Evolutionary conservation across 1,284 basidiomycete genomes (phyloP), one percentile per base, ranked within the genome.

Genomic region (Boletus semigastroideus): DNA sequence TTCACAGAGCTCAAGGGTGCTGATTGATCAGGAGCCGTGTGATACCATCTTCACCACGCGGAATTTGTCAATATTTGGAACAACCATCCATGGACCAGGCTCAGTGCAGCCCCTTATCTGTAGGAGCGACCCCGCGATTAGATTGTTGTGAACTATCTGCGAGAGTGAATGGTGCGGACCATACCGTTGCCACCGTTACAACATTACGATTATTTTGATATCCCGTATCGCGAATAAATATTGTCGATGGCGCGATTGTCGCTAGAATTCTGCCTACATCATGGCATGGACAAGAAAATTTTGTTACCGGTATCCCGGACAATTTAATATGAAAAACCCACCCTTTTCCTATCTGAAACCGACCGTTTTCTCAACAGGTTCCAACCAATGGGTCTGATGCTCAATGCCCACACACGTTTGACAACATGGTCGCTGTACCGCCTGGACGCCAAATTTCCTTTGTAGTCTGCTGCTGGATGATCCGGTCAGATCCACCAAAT

Each of bases 401-500:
- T 33, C 33, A 33, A 16, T 42, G 7, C 5, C 28, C 14, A 25
- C 25, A 6, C 25, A 25, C 3, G 9, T 14, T 4, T 54, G 17
- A 19, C 13, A 1, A 34, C 46, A 51, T 31, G 27, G 9, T n/a
- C 13, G 25, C 10, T 33, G 33, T 8, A 9, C 31, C 14, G 14
- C 31, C 31, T 16, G 16, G 13, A 1, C 14, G 16, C 8, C 33
- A 3, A 14, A 33, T 5, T 39, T 41, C 3, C 16, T 31, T 7
- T 62, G 62, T 22, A 5, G 17, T 33, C 17, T 39, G 8, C 48
- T 42, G 0, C 42, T 63, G 46, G 25, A 55, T 25, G 42, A 27
- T 27, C 54, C 58, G 1, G 14, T 20, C 43, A 19, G 16, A 2
- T 54, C 51, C 30, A 51, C 63, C 38, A 52, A 19, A n/a, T 31